phyloP scores from a whole-genome alignment of 2,329 filamentous ascomycete genomes.

The Corinectria fuckeliana region DNA sequence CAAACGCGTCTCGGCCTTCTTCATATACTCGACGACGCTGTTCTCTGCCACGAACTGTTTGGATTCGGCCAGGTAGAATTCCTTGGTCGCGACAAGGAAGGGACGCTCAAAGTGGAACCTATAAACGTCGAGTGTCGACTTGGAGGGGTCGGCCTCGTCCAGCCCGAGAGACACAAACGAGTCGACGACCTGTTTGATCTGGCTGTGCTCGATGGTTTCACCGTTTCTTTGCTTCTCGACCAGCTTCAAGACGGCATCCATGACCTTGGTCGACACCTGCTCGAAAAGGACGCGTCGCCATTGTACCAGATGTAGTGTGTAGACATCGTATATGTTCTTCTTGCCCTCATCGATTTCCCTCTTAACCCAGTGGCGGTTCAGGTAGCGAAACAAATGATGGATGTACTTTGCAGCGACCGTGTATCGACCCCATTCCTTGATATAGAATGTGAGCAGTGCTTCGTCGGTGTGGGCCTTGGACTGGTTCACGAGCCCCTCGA shows the following conservation, averaged over 20 bases:
- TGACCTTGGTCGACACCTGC: constrained; percentile 84
- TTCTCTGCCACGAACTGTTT: constrained; percentile 95
- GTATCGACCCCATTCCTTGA: constrained; percentile 95
- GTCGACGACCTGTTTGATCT: constrained; percentile 97
- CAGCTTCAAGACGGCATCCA: constrained; percentile 92
- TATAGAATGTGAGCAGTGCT: constrained; percentile 89
- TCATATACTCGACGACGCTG: constrained; percentile 99
- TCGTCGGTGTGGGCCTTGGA: constrained; percentile 87
- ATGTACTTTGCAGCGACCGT: constrained; percentile 96
- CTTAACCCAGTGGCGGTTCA: constrained; percentile 99
- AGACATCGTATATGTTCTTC: constrained; percentile 97
- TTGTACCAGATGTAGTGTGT: constrained; percentile 93
- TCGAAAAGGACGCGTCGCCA: constrained; percentile 94
- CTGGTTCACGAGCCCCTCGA: constrained; percentile 71
- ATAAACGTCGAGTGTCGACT: constrained; percentile 95
- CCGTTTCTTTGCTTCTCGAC: constrained; percentile 97
- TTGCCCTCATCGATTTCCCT: constrained; percentile 98
- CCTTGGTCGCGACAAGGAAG: constrained; percentile 82
- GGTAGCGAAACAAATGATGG: constrained; percentile 93
- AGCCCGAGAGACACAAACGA: constrained; percentile 95
- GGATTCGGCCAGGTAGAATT: constrained; percentile 91
- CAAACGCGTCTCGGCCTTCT: constrained; percentile 91
- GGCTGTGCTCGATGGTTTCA: constrained; percentile 95
- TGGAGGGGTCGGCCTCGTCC: constrained; percentile 90
- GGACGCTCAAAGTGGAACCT: constrained; percentile 90